Evolutionary conservation across 2,329 filamentous ascomycete genomes (phyloP), one percentile per base, ranked within the genome.

Genomic region (Piedraia hortae): DNA sequence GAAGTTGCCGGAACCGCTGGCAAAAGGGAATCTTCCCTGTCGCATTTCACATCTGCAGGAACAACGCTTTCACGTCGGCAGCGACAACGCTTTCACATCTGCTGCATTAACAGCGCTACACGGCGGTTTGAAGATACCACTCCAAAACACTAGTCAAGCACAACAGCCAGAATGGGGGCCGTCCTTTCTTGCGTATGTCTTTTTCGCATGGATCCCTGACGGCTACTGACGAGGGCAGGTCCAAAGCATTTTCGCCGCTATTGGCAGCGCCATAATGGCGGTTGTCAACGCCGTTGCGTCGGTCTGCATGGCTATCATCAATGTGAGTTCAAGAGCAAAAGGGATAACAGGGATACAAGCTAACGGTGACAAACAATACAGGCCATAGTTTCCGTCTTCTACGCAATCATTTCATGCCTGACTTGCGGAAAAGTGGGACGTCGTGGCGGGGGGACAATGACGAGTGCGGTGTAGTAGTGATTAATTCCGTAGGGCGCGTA

Each of bases 121-220:
- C n/a, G n/a, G n/a, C n/a, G n/a, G n/a, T n/a, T n/a, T n/a, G n/a
- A n/a, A n/a, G n/a, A n/a, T n/a, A 26, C 19, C 14, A 21, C 12
- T 27, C 26, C 4, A 10, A 22, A 25, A 10, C 12, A 22, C 24
- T 14, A 28, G 12, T 19, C 22, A 24, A 21, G 27, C 27, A 21
- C 25, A 28, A 37, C 34, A 28, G 24, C 37, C 47, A 66, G 46
- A 34, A 82, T 85, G 74, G 74, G 74, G 51, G 72, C 69, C 47
- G 66, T 85, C 39, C 55, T 77, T 34, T 80, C 72, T 44, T 80
- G 73, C 43, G 73, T 82, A 73, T 39, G 71, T 59, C 22, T 11
- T 16, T 17, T 18, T 14, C 12, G 10, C 12, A 14, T 6, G 8
- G 7, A 15, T 12, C 13, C 12, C 18, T 9, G 7, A 7, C 7